Evolutionary conservation across 2,329 filamentous ascomycete species (phyloP), one percentile per base, ranked within the genome.

Genomic region (Escovopsis sp.): DNA sequence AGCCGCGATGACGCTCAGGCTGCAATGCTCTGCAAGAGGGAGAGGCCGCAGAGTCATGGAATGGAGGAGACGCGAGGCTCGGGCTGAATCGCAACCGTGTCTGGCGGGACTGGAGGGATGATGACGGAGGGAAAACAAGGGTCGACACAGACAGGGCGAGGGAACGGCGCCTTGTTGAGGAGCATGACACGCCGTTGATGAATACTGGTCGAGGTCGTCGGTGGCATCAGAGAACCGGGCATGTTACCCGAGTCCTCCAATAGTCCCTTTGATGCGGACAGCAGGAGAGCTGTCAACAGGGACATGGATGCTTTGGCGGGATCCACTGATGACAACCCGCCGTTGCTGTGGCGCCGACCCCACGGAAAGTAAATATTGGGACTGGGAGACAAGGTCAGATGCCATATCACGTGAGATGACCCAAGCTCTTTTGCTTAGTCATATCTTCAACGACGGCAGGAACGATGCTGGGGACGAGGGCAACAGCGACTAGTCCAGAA

Each of bases 271-370:
- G 6, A 27, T 30, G 5, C 27, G 11, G 4, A 30, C 27, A 27
- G 25, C 27, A 7, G 27, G 3, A 30, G 45, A 41, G 42, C 41
- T 43, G 47, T 48, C 46, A 37, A 43, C 30, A 46, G 47, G 39
- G 48, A 40, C 47, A 48, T 42, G 46, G 47, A 48, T 51, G 30
- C 39, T 42, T 43, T 43, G 43, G 40, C 40, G 20, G 20, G 20
- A 20, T 30, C 27, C 27, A 30, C 27, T 45, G 35, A 37, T 41
- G 27, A 30, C 27, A 30, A 37, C 39, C 39, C 48, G 39, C 43
- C 43, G 54, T 58, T 58, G 55, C 55, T 47, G 46, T 53, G 54
- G 48, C 46, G 39, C 41, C 41, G 34, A 44, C 44, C 44, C 44
- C 44, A 40, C 42, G 35, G 31, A 16, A 46, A 46, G 44, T 46